Conservation (phyloP, 768 basidiomycete species). For the Mycena belliarum region DNA sequence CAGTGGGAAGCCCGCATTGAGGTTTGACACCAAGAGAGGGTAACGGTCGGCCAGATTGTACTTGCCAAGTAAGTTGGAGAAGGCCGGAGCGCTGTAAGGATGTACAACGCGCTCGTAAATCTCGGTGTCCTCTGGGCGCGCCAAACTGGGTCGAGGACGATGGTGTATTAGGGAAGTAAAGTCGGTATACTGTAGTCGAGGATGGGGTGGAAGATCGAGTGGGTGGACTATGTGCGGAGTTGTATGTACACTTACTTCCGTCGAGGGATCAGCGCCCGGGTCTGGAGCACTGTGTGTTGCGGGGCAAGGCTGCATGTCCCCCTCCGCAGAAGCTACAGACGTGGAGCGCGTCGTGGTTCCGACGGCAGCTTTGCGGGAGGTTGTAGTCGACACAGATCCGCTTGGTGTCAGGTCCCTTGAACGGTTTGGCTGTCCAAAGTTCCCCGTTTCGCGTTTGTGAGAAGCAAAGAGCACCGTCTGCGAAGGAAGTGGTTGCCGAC, state of each 20-base stretch:
- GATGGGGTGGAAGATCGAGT: background rate
- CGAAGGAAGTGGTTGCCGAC: background rate
- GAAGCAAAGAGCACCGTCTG: constrained; percentile 14
- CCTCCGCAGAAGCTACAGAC: constrained; percentile 35
- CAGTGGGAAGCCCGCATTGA: constrained; percentile 34
- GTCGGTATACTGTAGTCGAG: constrained; percentile 3
- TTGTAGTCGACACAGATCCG: constrained; percentile 28
- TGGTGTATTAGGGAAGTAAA: constrained; percentile 21
- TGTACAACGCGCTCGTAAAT: constrained; percentile 27
- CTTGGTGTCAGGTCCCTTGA: background rate
- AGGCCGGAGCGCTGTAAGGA: constrained; percentile 34
- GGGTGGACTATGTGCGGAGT: background rate
- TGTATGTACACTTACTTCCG: background rate
- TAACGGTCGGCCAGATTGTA: constrained; percentile 27
- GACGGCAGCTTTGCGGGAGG: constrained; percentile 10
- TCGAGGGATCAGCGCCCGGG: background rate
- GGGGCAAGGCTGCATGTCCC: constrained; percentile 30
- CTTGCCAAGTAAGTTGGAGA: constrained; percentile 25
- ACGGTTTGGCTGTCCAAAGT: constrained; percentile 13
- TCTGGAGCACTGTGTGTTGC: too few species aligned
- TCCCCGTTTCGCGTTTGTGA: background rate
- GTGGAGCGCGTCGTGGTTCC: constrained; percentile 23
- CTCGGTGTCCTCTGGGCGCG: constrained; percentile 1
- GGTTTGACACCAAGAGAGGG: constrained; percentile 31
- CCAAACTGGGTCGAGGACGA: constrained; percentile 8